Evolutionary conservation across 768 basidiomycete genomes (phyloP), one percentile per base, ranked within the genome.

Genomic region (Filobasidium floriforme): DNA sequence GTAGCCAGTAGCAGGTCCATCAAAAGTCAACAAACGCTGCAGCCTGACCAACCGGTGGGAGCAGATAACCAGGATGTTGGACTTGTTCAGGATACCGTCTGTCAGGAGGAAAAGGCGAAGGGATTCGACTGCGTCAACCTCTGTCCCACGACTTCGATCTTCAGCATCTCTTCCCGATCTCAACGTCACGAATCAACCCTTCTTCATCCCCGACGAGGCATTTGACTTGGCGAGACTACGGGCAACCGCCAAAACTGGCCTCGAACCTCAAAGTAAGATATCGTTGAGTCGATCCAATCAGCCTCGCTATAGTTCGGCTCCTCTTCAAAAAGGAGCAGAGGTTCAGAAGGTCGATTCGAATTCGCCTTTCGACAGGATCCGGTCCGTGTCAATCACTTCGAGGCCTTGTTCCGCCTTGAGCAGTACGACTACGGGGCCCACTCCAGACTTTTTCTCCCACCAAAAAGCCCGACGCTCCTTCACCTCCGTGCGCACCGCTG

Each of bases 151-250:
- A 5, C 26, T 57, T 24, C 54, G 54, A 57, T 24, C 54, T 15
- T 26, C 24, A 24, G 14, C 54, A 14, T 57, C 54, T 57, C 29
- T 57, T 26, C 54, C 54, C 54, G 29, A 57, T 57, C 54, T 57
- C 2, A 24, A 14, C 5, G 26, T 19, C 14, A 5, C 24, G 7
- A 57, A 57, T 57, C 54, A 57, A 32, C 54, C 54, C 14, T 57
- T 57, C 24, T 57, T 57, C 54, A 57, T 57, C 26, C 22, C 54
- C 22, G 54, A 57, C 24, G 54, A 57, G 54, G 54, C 15, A 5
- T 57, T 57, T 32, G 26, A 57, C 15, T 24, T 57, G 14, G 54
- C 54, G 15, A 15, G 15, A 24, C 54, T 57, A 14, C 22, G 29
- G 54, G 22, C 29, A n/a, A 32, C 18, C 14, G 26, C 26, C 22